Percentiles rank a stretch among this genome's conserved stretches.
Evolutionary conservation across 2,329 filamentous ascomycete species (phyloP).

Genomic region (Trichophyton rubrum): DNA sequence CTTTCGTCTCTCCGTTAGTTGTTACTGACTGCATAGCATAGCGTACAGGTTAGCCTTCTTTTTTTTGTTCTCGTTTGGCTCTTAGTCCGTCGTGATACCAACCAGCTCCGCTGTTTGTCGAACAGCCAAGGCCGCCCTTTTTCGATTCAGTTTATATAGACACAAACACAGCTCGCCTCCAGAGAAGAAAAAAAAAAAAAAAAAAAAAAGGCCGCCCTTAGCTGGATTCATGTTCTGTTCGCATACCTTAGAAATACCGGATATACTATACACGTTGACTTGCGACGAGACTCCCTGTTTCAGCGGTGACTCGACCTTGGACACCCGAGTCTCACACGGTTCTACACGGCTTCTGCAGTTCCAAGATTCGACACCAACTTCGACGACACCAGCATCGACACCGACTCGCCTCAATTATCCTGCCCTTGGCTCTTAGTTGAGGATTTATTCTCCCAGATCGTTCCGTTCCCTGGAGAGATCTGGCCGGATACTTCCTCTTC

Average conservation of each 20-base stretch:
- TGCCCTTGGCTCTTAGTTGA: not conserved
- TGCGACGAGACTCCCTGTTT: not conserved
- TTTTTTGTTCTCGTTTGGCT: not conserved
- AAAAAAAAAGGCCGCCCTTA: not conserved
- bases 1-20: not conserved
- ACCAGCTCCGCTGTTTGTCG: not conserved
- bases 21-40: not conserved
- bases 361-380: conserved; percentile 11
- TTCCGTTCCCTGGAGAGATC: conserved; percentile 7
- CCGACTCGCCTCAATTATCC: not conserved
- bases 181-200: too few relatives aligned
- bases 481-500: conserved; percentile 11
- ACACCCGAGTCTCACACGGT: not conserved
- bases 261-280: not conserved
- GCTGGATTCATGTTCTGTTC: not conserved
- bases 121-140: not conserved
- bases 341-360: conserved; percentile 4
- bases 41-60: not conserved
- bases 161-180: not conserved
- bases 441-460: conserved; percentile 5
- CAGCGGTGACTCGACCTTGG: not conserved
- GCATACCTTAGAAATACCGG: not conserved
- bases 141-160: not conserved
- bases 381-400: not conserved
- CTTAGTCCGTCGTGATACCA: not conserved